Evolutionary conservation across 129 eudicot genomes (phyloP).

Genomic region (Tanacetum coccineum): DNA sequence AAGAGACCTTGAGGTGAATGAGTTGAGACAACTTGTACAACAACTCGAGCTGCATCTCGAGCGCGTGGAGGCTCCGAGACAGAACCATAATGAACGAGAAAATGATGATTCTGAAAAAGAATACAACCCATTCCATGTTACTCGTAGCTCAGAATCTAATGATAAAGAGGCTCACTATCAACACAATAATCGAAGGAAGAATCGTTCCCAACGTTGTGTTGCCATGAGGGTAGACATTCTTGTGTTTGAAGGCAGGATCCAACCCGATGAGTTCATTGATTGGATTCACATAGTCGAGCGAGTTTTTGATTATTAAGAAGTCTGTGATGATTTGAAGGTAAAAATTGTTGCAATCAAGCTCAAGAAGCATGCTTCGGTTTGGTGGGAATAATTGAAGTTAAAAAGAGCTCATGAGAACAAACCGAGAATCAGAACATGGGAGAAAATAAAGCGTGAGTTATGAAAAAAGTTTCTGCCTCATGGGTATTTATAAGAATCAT

Average conservation of each 20-base stretch:
- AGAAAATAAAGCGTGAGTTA: no score
- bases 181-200: neutral
- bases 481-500: no score
- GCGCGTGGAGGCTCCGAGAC: neutral
- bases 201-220: neutral
- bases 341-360: neutral
- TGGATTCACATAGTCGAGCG: neutral
- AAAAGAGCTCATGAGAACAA: neutral
- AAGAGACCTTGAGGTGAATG: no score
- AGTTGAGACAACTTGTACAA: constrained; percentile 3
- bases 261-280: neutral
- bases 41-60: neutral
- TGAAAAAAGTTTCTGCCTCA: no score
- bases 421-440: no score
- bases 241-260: neutral
- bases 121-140: neutral
- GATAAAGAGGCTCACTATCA: neutral
- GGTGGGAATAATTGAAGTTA: neutral
- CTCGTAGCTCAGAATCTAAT: neutral
- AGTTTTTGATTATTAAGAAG: neutral
- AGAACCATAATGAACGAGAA: neutral
- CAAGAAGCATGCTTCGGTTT: constrained; percentile 5
- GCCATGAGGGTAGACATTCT: no score
- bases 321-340: neutral
- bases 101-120: neutral